phyloP scores from a whole-genome alignment of 805 yeast genomes.

The Candida hispaniensis region DNA sequence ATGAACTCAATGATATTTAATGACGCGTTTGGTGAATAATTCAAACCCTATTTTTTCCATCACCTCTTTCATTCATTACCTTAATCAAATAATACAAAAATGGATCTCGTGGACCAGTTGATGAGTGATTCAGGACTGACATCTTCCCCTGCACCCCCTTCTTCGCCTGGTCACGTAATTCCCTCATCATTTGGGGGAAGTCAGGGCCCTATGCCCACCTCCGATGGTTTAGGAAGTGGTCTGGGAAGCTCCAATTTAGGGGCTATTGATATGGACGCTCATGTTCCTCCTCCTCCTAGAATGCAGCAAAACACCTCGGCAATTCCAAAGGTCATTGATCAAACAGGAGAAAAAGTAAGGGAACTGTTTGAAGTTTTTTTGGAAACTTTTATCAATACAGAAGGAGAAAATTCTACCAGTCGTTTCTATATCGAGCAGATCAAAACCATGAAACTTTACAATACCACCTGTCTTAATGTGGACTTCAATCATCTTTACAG shows the following conservation, averaged over 20 bases:
- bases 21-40: too few species aligned
- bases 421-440: slow-evolving; percentile 67
- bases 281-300: not conserved
- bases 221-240: not conserved
- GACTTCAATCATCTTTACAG: slow-evolving; percentile 71
- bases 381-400: slow-evolving; percentile 50
- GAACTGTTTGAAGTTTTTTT: slow-evolving; percentile 82
- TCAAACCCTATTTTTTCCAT: not conserved
- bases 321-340: slow-evolving; percentile 80
- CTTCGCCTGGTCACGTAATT: slow-evolving; percentile 11
- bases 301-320: slow-evolving; percentile 27
- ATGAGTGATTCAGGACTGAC: slow-evolving; percentile 10
- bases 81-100: slow-evolving; percentile 1
- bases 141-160: slow-evolving; percentile 15
- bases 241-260: slow-evolving; percentile 10
- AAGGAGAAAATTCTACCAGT: slow-evolving; percentile 35
- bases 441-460: slow-evolving; percentile 66
- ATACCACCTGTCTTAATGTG: slow-evolving; percentile 66
- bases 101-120: slow-evolving; percentile 13
- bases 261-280: slow-evolving; percentile 2
- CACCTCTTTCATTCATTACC: not conserved
- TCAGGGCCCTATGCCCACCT: slow-evolving; percentile 8
- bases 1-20: too few species aligned
- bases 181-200: slow-evolving; percentile 8
- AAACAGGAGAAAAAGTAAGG: slow-evolving; percentile 86